Conservation (phyloP, 164 flowering plant genomes). For the Aristolochia fimbriata region DNA sequence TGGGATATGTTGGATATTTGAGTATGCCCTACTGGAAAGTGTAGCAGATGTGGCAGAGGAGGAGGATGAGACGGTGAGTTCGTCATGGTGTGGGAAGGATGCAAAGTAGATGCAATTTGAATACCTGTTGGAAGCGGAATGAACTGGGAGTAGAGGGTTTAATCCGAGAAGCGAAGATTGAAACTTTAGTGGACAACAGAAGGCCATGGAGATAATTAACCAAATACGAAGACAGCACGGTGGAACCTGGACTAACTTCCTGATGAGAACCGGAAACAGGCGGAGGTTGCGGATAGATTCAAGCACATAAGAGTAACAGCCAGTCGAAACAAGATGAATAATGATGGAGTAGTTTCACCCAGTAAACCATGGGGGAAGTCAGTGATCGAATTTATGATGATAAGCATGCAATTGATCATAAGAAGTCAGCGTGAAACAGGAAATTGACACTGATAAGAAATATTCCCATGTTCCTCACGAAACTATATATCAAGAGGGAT, state of each 20-base stretch:
- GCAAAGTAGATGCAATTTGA: conserved; percentile 13
- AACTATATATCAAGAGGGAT: no score
- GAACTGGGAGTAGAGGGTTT: conserved; percentile 8
- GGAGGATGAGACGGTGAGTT: no score
- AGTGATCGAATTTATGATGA: no score
- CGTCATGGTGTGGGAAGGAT: conserved; percentile 9
- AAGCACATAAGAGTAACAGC: no score
- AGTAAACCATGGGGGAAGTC: no score
- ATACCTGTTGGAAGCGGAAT: conserved; percentile 12
- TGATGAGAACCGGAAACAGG: neutral
- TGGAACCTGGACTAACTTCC: neutral
- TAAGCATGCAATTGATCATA: no score
- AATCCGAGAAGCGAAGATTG: conserved; percentile 20
- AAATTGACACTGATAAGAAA: no score
- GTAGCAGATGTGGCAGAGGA: neutral
- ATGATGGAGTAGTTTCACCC: no score
- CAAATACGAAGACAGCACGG: conserved; percentile 12
- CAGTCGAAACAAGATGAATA: no score
- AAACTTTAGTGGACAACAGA: conserved; percentile 29
- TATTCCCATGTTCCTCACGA: no score
- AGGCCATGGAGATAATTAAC: conserved; percentile 33
- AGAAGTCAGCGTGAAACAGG: no score
- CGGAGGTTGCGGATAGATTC: neutral
- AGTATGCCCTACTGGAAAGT: conserved; percentile 15
- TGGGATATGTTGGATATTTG: conserved; percentile 26